Conservation (phyloP, 108 stramenopile species). For the Cyclostephanos tholiformis region DNA sequence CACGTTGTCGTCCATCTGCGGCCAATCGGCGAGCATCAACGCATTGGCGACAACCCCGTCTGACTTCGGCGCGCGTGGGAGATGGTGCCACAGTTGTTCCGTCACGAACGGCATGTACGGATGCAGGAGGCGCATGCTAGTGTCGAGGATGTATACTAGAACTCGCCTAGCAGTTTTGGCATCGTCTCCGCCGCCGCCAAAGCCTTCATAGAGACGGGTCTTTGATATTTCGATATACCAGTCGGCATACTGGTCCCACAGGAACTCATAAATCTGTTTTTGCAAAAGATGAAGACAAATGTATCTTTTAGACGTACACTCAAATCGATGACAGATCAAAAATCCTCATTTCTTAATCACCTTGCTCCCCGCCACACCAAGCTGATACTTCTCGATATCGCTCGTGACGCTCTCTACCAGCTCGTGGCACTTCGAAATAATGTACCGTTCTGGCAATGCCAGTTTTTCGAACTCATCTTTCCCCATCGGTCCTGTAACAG, state of each 20-base stretch:
- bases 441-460: slow-evolving; percentile 85
- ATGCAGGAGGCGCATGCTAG: slow-evolving; percentile 91
- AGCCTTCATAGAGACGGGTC: slow-evolving; percentile 84
- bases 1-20: slow-evolving; percentile 76
- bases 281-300: slow-evolving; percentile 10
- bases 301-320: not conserved
- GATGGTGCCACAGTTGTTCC: slow-evolving; percentile 97
- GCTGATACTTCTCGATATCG: slow-evolving; percentile 88
- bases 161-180: slow-evolving; percentile 83
- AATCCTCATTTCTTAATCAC: slow-evolving; percentile 17
- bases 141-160: slow-evolving; percentile 95
- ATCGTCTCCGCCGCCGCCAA: slow-evolving; percentile 76
- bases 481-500: slow-evolving; percentile 74
- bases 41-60: slow-evolving; percentile 67
- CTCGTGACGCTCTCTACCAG: slow-evolving; percentile 81
- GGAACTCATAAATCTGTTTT: slow-evolving; percentile 82
- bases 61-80: slow-evolving; percentile 64
- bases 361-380: slow-evolving; percentile 88
- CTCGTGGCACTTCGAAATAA: slow-evolving; percentile 89
- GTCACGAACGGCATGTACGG: slow-evolving; percentile 99
- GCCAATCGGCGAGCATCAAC: slow-evolving; percentile 88
- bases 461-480: slow-evolving; percentile 79
- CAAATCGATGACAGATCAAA: not conserved
- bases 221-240: slow-evolving; percentile 97
- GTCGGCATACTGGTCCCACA: slow-evolving; percentile 98